Evolutionary conservation across 345 rosid genomes (phyloP), one percentile per base, ranked within the genome.

Genomic region (Acer negundo): DNA sequence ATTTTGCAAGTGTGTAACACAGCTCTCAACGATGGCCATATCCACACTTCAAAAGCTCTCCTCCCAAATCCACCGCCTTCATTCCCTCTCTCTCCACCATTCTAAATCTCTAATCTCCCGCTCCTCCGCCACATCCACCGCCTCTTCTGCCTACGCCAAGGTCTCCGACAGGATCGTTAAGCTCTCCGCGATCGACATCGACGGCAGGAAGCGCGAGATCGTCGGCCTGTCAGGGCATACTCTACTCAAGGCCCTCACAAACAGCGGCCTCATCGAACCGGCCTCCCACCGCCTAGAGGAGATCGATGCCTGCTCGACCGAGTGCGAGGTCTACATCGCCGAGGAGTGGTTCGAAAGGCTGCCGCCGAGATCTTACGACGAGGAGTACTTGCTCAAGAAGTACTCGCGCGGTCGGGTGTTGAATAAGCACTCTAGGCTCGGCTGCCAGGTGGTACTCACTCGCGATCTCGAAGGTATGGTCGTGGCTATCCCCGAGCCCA

Each of bases 301-400:
- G 67, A 94, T 96, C 89, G 99, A 96, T 13, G 99, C 99, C 64
- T 96, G 99, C 85, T 94, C 97, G 42, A 90, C 99, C 15, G 99
- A 96, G 78, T 96, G 98, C 87, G 99, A 96, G 90, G 99, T 96
- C 75, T 90, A 71, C 85, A 94, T 96, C 90, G 99, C 98, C 2
- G 87, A 96, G 90, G 99, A 96, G 72, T 94, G 97, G 98, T 84
- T 96, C 5, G 88, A 88, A 42, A 90, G 71, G 93, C 94, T 96
- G 15, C 98, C 99, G 0, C 89, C 94, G 0, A 89, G 97, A 67
- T 80, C 93, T 35, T 90, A 96, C 85, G 98, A 94, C n/a, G 98
- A 96, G 89, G 99, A 94, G 86, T 92, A 92, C 79, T 90, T 96
- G 51, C 81, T 96, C 82, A 90, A 88, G 84, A 80, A 92, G 75